Conservation (phyloP, 805 yeast genomes). For the Wickerhamomyces chambardii region DNA sequence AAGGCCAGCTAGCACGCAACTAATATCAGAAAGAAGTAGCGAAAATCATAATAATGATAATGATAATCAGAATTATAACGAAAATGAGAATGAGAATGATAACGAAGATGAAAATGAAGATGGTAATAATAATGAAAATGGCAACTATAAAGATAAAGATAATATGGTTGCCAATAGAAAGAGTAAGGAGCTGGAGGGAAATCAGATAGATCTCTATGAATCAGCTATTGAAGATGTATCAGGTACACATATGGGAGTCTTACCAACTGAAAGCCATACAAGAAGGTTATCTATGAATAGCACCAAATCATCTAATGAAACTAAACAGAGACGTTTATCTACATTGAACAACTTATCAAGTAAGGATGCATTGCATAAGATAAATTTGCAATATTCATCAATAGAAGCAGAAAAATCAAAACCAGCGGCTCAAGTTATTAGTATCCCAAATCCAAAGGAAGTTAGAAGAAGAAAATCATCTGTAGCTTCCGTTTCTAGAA, state of each 20-base stretch:
- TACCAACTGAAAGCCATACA: constrained; percentile 5
- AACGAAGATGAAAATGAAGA: constrained; percentile 6
- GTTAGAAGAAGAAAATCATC: constrained; percentile 5
- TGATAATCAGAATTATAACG: constrained; percentile 2
- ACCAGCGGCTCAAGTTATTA: constrained; percentile 18
- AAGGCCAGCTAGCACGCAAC: constrained; percentile 11
- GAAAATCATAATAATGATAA: constrained; percentile 1
- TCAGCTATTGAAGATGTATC: no score
- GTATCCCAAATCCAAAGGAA: constrained; percentile 11
- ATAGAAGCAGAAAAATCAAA: constrained; percentile 1
- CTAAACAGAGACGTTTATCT: constrained; percentile 29
- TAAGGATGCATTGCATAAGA: constrained; percentile 22
- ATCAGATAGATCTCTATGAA: no score
- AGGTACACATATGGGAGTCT: no score
- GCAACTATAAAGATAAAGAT: constrained; percentile 3
- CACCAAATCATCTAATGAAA: constrained; percentile 7
- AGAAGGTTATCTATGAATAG: constrained; percentile 11
- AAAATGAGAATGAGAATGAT: constrained; percentile 1
- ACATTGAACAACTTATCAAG: constrained; percentile 23
- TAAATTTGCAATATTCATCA: constrained; percentile 2
- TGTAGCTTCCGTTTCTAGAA: neutral
- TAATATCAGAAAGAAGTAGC: neutral
- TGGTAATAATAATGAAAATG: constrained; percentile 7
- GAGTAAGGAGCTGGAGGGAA: no score
- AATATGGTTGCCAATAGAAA: no score